These are phyloP conservation scores for Pseudogymnoascus sp. DNA, from an alignment of 2,329 filamentous ascomycete genomes.

Conservation along the genomic window DNA sequence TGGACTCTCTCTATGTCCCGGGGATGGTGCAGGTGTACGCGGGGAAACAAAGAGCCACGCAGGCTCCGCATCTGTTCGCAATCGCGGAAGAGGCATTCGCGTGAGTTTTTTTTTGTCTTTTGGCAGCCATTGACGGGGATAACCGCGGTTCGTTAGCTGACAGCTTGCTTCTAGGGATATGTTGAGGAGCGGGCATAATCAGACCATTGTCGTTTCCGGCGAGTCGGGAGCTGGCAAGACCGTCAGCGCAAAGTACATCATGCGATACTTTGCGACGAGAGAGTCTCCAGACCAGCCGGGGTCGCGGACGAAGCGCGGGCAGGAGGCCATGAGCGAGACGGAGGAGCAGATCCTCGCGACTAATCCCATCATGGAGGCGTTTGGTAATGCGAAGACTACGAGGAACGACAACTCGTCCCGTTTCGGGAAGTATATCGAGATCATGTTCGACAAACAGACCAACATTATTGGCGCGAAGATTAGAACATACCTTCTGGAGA, in stretches of 20 bases:
- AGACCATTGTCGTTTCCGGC: conserved; percentile 98
- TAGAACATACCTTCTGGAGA: conserved; percentile 87
- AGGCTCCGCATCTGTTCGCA: conserved; percentile 95
- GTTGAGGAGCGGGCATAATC: conserved; percentile 90
- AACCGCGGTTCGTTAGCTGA: conserved; percentile 30
- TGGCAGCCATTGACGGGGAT: background rate
- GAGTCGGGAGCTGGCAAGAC: conserved; percentile 99
- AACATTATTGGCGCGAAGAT: conserved; percentile 98
- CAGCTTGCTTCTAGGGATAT: conserved; percentile 71
- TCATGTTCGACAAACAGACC: conserved; percentile 93
- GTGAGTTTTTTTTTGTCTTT: too few relatives aligned
- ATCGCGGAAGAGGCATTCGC: conserved; percentile 98
- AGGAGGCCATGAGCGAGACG: conserved; percentile 86
- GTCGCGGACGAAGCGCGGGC: conserved; percentile 64
- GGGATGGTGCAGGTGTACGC: conserved; percentile 99
- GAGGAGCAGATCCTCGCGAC: conserved; percentile 97
- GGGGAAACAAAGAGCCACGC: conserved; percentile 90
- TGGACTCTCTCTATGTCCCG: conserved; percentile 95
- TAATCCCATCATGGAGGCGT: conserved; percentile 99
- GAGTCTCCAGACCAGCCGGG: conserved; percentile 84
- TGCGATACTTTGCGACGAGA: conserved; percentile 98
- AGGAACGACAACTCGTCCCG: conserved; percentile 98
- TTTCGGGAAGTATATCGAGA: conserved; percentile 99
- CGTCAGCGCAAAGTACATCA: conserved; percentile 99
- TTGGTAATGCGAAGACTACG: conserved; percentile 99